These are phyloP conservation scores for Huntiella savannae DNA, from an alignment of 2,329 filamentous ascomycete species.

Conservation along the genomic window DNA sequence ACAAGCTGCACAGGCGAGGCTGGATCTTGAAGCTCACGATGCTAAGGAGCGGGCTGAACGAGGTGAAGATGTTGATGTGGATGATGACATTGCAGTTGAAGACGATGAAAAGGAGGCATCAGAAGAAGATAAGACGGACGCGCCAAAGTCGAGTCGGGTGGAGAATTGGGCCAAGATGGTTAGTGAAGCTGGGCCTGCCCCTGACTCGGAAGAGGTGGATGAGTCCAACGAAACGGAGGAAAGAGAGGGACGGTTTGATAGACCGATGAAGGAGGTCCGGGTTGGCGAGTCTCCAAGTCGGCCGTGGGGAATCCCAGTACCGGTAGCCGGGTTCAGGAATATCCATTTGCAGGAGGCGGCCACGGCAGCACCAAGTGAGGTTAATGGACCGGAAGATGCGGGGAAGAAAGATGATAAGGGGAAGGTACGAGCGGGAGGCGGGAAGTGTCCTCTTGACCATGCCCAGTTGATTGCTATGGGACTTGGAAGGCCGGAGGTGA, in stretches of 20 bases:
- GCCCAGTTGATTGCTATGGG: constrained; percentile 24
- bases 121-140: background rate
- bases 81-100: constrained; percentile 3
- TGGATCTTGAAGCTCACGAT: constrained; percentile 21
- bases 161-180: constrained; percentile 74
- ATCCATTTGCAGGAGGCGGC: background rate
- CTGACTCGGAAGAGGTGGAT: constrained; percentile 22
- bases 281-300: constrained; percentile 84
- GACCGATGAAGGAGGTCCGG: constrained; percentile 72
- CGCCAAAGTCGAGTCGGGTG: constrained; percentile 41
- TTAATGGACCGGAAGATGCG: background rate
- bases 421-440: constrained; percentile 12
- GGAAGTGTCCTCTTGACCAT: constrained; percentile 42
- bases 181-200: constrained; percentile 21
- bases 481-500: background rate
- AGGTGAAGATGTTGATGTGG: background rate
- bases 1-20: background rate
- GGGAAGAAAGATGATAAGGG: background rate
- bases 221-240: constrained; percentile 29
- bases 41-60: constrained; percentile 10
- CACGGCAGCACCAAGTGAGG: background rate
- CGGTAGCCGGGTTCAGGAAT: constrained; percentile 22
- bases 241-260: constrained; percentile 59
- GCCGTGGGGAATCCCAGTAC: constrained; percentile 81
- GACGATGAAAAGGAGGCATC: constrained; percentile 20